Evolutionary conservation across 495 filamentous ascomycete genomes (phyloP).

Genomic region (Aspergillus egyptiacus): DNA sequence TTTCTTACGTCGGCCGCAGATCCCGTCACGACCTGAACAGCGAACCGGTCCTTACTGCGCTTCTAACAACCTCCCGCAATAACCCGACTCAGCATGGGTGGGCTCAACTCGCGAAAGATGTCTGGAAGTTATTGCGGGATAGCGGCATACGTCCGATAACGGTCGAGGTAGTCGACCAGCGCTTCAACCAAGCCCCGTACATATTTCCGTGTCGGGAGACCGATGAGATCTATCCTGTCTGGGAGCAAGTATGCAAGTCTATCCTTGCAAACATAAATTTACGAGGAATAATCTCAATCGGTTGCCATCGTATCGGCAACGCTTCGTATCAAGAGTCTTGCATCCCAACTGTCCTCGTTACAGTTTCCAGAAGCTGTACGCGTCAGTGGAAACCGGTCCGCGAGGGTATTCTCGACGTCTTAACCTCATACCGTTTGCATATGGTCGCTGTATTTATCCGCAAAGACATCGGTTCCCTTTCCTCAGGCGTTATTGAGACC

Average conservation of each 20-base stretch:
- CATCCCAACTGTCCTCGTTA: not conserved
- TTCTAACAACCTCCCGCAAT: not conserved
- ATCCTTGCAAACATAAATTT: not conserved
- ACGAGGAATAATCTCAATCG: not conserved
- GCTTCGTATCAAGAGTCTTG: not conserved
- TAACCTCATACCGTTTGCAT: not conserved
- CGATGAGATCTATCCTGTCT: not conserved
- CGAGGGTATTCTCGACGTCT: not conserved
- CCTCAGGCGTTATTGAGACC: not conserved
- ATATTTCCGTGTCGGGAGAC: not conserved
- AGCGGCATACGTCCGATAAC: not conserved
- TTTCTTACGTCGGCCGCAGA: not conserved
- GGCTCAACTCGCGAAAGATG: not conserved
- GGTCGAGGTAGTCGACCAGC: slow-evolving; percentile 6
- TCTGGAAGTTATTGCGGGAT: not conserved
- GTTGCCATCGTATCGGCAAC: not conserved
- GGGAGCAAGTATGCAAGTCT: not conserved
- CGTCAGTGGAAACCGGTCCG: slow-evolving; percentile 1
- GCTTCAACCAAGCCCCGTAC: not conserved
- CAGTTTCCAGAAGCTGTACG: not conserved
- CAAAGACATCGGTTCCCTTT: not conserved
- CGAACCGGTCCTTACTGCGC: not conserved
- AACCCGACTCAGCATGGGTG: not conserved
- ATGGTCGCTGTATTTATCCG: slow-evolving; percentile 2
- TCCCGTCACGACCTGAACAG: not conserved